A percentile compares a stretch with the other conserved stretches of the same genome.
Conservation (phyloP, 1,139 yeast species). For the Wickerhamomyces sp. region DNA sequence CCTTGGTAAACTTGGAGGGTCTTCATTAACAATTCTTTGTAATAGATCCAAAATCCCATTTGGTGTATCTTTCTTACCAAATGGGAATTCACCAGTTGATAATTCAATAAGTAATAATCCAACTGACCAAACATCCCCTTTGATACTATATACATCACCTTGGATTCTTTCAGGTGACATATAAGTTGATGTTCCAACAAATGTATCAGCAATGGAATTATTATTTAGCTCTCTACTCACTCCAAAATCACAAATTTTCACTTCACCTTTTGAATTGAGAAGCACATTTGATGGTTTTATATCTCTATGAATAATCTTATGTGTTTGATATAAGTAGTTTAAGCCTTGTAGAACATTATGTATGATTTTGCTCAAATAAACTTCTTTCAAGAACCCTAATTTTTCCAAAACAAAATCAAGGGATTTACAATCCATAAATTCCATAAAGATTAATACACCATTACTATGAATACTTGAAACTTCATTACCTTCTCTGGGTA, state of each 20-base stretch:
- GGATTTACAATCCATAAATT: constrained; percentile 93
- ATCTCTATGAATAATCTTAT: constrained; percentile 87
- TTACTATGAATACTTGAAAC: constrained; percentile 20
- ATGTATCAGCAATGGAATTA: constrained; percentile 84
- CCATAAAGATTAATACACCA: constrained; percentile 74
- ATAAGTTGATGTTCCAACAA: constrained; percentile 95
- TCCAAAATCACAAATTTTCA: constrained; percentile 90
- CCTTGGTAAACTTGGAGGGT: constrained; percentile 68
- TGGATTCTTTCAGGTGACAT: constrained; percentile 98
- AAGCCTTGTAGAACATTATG: constrained; percentile 77
- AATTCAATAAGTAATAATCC: constrained; percentile 87
- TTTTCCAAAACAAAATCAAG: constrained; percentile 67
- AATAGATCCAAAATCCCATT: constrained; percentile 85
- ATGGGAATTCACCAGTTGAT: constrained; percentile 75
- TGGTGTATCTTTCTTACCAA: constrained; percentile 57
- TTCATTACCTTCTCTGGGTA: constrained; percentile 8
- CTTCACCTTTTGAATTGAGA: constrained; percentile 72
- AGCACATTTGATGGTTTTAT: constrained; percentile 88
- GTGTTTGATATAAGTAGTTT: constrained; percentile 72
- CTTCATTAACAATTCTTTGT: constrained; percentile 90
- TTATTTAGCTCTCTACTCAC: constrained; percentile 87
- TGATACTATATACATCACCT: constrained; percentile 87
- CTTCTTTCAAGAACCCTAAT: constrained; percentile 56
- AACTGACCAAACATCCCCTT: constrained; percentile 95
- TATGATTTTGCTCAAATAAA: constrained; percentile 68